Evolutionary conservation across 2,329 filamentous ascomycete genomes (phyloP), one percentile per base, ranked within the genome.

Genomic region (Drechslerella coelobrocha): DNA sequence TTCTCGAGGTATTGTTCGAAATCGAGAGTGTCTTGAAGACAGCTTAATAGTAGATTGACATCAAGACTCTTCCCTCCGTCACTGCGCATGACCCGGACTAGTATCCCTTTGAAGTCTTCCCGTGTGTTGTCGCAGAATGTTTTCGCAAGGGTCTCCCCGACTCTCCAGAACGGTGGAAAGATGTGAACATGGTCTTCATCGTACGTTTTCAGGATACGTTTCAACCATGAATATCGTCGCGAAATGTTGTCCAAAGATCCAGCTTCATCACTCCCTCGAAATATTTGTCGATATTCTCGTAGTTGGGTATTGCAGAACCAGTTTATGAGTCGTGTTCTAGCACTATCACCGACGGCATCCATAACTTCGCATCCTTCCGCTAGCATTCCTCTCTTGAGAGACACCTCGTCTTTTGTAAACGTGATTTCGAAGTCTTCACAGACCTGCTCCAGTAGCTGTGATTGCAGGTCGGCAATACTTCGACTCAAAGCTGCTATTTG

Each of bases 291-390:
- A 78, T 99, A 99, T 80, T 99, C 94, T 53, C 94, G 86, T 74
- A 99, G 82, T 80, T 97, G 91, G 1, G 94, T 97, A 78, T 99
- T 99, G 80, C 96, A 92, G 78, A 99, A 99, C 94, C 94, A 99
- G 9, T 90, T 94, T 77, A 96, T 85, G 39, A 99, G 81, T 50
- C 94, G 84, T 6, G 88, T 84, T 75, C 90, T 86, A 23, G 94
- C 94, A 76, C 88, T 86, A 41, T 97, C 93, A 0, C 94, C 94
- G 19, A 99, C 82, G 10, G 94, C 91, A 81, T 99, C 94, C 85
- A 97, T 93, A 37, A 99, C 93, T 73, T 90, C 82, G 78, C 94
- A 97, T 0, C 91, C 92, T 79, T 99, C 94, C 34, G 89, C 83
- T 61, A 99, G 83, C 78, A 88, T 88, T 12, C 83, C 84, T 74